phyloP scores from a whole-genome alignment of 257 asterid genomes.

The Buddleja alternifolia region DNA sequence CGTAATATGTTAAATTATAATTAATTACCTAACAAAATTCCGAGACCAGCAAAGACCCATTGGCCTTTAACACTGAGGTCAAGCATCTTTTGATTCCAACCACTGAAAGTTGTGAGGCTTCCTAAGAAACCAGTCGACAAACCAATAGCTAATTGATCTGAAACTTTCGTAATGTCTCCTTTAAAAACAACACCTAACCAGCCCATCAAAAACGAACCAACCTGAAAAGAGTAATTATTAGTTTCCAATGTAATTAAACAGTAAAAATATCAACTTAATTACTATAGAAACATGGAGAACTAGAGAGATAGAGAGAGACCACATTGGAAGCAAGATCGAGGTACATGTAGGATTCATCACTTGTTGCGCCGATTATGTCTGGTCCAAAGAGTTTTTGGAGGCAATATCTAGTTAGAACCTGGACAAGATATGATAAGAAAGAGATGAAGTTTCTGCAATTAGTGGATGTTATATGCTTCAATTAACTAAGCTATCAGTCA shows the following conservation, averaged over 20 bases:
- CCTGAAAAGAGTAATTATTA: conserved; percentile 42
- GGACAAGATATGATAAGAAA: too few relatives aligned
- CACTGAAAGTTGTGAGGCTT: conserved; percentile 96
- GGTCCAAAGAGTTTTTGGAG: conserved; percentile 88
- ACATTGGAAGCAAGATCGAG: conserved; percentile 88
- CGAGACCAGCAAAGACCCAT: conserved; percentile 78
- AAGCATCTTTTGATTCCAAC: conserved; percentile 94
- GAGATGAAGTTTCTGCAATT: too few relatives aligned
- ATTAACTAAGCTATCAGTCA: too few relatives aligned
- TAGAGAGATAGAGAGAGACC: conserved; percentile 55
- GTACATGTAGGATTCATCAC: conserved; percentile 75
- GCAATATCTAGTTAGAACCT: conserved; percentile 70
- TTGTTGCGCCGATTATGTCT: conserved; percentile 67
- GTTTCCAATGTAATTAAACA: neutral
- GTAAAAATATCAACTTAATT: neutral
- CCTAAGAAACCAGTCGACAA: conserved; percentile 89
- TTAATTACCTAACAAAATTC: conserved; percentile 60
- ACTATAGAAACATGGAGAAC: too few relatives aligned
- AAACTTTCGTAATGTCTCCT: conserved; percentile 58
- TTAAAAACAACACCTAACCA: conserved; percentile 93
- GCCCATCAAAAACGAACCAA: conserved; percentile 97
- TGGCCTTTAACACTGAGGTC: conserved; percentile 73
- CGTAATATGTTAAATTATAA: neutral
- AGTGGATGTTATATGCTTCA: too few relatives aligned
- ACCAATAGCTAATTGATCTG: conserved; percentile 79